Evolutionary conservation across 371 early-diverging fungal species (phyloP).

Genomic region (Mucor lusitanicus): DNA sequence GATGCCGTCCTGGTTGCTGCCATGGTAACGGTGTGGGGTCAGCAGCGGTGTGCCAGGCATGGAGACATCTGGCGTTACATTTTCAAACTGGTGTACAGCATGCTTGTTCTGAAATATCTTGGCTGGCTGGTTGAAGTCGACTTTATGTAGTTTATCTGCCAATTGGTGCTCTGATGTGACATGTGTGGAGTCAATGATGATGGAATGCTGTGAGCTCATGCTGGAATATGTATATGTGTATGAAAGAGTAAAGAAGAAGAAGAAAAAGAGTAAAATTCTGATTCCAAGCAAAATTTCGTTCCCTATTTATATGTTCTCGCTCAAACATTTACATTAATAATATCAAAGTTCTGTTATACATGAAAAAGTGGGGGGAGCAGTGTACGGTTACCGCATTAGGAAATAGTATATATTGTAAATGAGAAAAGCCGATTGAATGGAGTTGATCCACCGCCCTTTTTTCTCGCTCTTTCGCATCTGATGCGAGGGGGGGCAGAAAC

Average conservation of each 20-base stretch:
- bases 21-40: slow-evolving; percentile 5
- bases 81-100: slow-evolving; percentile 40
- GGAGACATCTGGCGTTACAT: slow-evolving; percentile 39
- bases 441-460: background rate
- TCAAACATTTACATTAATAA: background rate
- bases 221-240: background rate
- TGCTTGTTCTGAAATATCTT: slow-evolving; percentile 40
- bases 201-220: slow-evolving; percentile 15
- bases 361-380: background rate
- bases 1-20: background rate
- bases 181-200: slow-evolving; percentile 14
- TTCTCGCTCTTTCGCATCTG: background rate
- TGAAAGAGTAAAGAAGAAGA: slow-evolving; percentile 2
- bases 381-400: background rate
- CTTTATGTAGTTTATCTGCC: slow-evolving; percentile 21
- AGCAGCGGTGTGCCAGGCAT: slow-evolving; percentile 30
- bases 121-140: slow-evolving; percentile 40
- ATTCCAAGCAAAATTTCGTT: background rate
- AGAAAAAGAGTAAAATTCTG: background rate
- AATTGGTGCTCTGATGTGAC: background rate
- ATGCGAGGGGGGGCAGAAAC: background rate
- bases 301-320: background rate
- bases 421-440: background rate
- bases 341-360: background rate
- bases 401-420: background rate